Evolutionary conservation across 2,329 filamentous ascomycete species (phyloP).

Genomic region (Tolypocladium cylindrosporum): DNA sequence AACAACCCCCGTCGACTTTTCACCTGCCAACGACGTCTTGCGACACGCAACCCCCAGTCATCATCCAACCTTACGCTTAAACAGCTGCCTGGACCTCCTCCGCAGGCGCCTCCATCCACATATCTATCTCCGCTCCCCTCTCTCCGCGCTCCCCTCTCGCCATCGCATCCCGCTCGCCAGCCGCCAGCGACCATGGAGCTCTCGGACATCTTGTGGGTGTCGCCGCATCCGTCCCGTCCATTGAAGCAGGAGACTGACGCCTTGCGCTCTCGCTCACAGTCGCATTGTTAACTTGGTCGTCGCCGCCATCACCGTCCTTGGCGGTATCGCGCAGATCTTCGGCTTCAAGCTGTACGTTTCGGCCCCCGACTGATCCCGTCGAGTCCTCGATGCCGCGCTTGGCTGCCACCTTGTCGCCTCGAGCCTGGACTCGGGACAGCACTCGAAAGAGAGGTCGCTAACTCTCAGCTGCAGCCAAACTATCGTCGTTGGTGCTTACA

Average conservation of each 20-base stretch:
- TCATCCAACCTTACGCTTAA: not conserved
- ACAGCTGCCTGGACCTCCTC: conserved; percentile 3
- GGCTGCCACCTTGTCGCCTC: not conserved
- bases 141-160: not conserved
- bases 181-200: conserved; percentile 60
- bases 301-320: conserved; percentile 77
- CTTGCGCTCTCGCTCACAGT: conserved; percentile 37
- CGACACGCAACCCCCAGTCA: conserved; percentile 3
- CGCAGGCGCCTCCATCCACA: not conserved
- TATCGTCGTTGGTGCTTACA: conserved; percentile 74
- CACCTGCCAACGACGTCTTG: not conserved
- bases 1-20: conserved; percentile 1
- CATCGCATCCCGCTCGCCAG: not conserved
- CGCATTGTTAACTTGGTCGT: conserved; percentile 90
- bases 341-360: conserved; percentile 45
- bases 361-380: not conserved
- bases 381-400: not conserved
- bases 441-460: not conserved
- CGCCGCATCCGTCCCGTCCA: not conserved
- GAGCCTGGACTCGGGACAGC: not conserved
- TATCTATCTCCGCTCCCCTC: not conserved
- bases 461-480: conserved; percentile 12
- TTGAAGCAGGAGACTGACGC: conserved; percentile 20
- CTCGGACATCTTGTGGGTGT: conserved; percentile 77
- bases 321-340: conserved; percentile 69